A percentile compares a stretch with the other conserved stretches of the same genome.
Conservation (phyloP, 371 early-diverging fungal species). For the Zychaea mexicana region DNA sequence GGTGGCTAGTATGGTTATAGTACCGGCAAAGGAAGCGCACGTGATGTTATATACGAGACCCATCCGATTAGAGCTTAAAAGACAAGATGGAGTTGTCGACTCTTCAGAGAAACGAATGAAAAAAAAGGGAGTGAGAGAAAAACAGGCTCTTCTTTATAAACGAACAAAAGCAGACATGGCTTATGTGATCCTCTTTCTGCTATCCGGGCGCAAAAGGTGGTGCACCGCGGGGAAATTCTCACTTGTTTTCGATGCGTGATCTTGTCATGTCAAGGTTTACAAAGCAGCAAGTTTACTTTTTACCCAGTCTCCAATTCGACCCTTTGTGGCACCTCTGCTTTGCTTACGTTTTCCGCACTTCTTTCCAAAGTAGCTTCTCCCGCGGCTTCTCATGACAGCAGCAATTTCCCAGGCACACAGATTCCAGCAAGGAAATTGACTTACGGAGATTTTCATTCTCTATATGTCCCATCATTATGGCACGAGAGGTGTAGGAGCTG, state of each 20-base stretch:
- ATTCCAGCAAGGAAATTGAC: not conserved
- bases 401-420: not conserved
- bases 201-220: not conserved
- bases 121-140: slow-evolving; percentile 4
- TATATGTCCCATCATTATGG: not conserved
- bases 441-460: not conserved
- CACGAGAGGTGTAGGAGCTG: not conserved
- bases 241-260: not conserved
- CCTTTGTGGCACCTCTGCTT: not conserved
- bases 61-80: not conserved
- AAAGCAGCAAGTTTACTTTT: not conserved
- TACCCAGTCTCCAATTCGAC: not conserved
- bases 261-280: not conserved
- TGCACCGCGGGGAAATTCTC: not conserved
- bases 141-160: not conserved
- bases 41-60: slow-evolving; percentile 12
- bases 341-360: slow-evolving; percentile 1
- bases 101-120: not conserved
- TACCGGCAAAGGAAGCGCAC: slow-evolving; percentile 19
- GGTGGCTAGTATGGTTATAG: not conserved
- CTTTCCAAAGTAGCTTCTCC: not conserved
- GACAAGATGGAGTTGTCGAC: not conserved
- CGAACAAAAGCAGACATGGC: not conserved
- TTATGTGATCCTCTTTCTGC: not conserved
- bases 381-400: slow-evolving; percentile 1